Conservation (phyloP, 1,284 basidiomycete species). For the Neolentinus lepideus region DNA sequence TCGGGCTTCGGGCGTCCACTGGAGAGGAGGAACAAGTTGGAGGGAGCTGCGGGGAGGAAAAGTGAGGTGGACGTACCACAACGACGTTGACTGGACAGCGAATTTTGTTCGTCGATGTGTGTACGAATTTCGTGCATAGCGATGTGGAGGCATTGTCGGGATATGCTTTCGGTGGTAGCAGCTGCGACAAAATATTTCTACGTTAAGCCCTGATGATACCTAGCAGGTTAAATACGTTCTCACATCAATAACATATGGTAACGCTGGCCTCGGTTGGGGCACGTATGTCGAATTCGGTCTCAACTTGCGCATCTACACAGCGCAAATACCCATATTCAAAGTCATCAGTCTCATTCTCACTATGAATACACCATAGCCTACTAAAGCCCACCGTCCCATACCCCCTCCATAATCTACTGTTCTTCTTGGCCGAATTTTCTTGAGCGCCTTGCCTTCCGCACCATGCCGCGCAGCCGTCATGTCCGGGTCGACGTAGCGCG, state of each 20-base stretch:
- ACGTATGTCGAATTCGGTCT: slow-evolving; percentile 68
- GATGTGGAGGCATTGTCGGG: slow-evolving; percentile 85
- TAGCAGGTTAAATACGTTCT: slow-evolving; percentile 22
- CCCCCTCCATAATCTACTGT: slow-evolving; percentile 94
- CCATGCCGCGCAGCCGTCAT: slow-evolving; percentile 63
- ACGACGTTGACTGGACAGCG: slow-evolving; percentile 95
- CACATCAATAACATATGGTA: slow-evolving; percentile 81
- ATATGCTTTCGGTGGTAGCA: slow-evolving; percentile 90
- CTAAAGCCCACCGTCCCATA: slow-evolving; percentile 77
- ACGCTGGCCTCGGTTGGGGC: slow-evolving; percentile 73
- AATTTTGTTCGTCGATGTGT: slow-evolving; percentile 98
- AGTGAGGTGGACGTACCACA: slow-evolving; percentile 44
- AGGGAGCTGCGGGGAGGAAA: not conserved
- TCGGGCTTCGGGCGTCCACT: slow-evolving; percentile 97
- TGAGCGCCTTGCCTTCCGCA: slow-evolving; percentile 69
- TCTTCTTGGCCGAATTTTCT: slow-evolving; percentile 86
- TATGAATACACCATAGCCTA: slow-evolving; percentile 30
- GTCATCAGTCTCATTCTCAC: not conserved
- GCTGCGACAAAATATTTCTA: slow-evolving; percentile 39
- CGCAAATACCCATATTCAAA: not conserved
- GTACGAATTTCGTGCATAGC: slow-evolving; percentile 91
- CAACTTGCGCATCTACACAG: slow-evolving; percentile 63
- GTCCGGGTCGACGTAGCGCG: slow-evolving; percentile 64
- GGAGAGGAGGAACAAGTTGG: slow-evolving; percentile 5
- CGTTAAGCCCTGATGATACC: slow-evolving; percentile 14